Percentiles rank a stretch among this genome's conserved stretches.
phyloP scores from a whole-genome alignment of 805 yeast genomes.

The Suhomyces sp. region DNA sequence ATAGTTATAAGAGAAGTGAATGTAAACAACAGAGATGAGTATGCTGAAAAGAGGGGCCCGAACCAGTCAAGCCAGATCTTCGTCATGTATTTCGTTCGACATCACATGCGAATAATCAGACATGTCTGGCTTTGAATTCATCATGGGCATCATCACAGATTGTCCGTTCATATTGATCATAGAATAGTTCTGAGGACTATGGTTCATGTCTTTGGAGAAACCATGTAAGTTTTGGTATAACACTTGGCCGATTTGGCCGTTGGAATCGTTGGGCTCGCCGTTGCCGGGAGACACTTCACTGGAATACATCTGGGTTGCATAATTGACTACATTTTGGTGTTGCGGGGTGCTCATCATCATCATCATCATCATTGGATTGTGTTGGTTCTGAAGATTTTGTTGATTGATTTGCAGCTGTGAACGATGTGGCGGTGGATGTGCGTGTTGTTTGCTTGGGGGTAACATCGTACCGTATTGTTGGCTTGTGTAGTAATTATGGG shows the following conservation, averaged over 20 bases:
- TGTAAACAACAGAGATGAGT: background rate
- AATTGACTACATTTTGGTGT: constrained; percentile 28
- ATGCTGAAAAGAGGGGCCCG: background rate
- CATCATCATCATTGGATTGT: constrained; percentile 18
- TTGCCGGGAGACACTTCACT: constrained; percentile 15
- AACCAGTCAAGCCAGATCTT: constrained; percentile 1
- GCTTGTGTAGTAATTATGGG: constrained; percentile 10
- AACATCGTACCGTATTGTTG: constrained; percentile 23
- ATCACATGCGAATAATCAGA: background rate
- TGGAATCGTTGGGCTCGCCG: constrained; percentile 3
- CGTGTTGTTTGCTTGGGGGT: constrained; percentile 23
- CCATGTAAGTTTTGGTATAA: constrained; percentile 7
- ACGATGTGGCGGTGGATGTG: constrained; percentile 5
- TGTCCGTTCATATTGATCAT: constrained; percentile 9
- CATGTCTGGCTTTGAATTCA: constrained; percentile 2
- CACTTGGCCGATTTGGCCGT: constrained; percentile 6
- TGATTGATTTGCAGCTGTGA: constrained; percentile 5
- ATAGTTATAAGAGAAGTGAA: constrained; percentile 1
- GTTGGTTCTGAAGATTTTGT: constrained; percentile 14
- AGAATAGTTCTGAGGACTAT: constrained; percentile 6
- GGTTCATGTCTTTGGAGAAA: constrained; percentile 2
- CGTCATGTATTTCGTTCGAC: constrained; percentile 1
- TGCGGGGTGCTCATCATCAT: constrained; percentile 46
- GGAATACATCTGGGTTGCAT: constrained; percentile 16
- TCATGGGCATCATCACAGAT: constrained; percentile 10